Conservation (phyloP, 768 basidiomycete species). For the Glaciozyma antarctica region DNA sequence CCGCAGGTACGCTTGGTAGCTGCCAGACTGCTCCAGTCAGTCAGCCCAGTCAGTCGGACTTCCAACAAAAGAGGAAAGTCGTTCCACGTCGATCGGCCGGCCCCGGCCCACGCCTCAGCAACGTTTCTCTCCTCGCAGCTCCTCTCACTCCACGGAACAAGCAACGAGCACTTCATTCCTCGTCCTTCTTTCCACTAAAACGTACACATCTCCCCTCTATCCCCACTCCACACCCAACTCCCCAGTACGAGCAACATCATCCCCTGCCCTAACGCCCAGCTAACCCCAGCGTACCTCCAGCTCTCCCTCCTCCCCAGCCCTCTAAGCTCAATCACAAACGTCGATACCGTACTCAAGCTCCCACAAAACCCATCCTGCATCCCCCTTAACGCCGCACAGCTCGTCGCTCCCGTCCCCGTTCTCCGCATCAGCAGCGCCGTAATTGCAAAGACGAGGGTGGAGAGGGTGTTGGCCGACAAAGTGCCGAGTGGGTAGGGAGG, state of each 20-base stretch:
- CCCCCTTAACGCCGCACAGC: slow-evolving; percentile 67
- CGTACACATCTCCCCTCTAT: neutral
- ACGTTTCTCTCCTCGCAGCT: no score
- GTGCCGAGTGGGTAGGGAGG: slow-evolving; percentile 68
- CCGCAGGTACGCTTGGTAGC: no score
- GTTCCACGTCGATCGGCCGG: no score
- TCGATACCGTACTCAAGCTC: slow-evolving; percentile 86
- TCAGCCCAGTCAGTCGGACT: no score
- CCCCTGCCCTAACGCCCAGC: slow-evolving; percentile 61
- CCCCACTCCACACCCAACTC: slow-evolving; percentile 38
- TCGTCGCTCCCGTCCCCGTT: slow-evolving; percentile 1
- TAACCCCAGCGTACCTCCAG: slow-evolving; percentile 58
- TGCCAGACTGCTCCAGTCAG: no score
- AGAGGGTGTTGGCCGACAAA: slow-evolving; percentile 60
- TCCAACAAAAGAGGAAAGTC: no score
- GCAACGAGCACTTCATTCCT: no score
- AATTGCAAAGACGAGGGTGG: slow-evolving; percentile 70
- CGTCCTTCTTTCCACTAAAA: no score
- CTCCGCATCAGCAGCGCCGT: slow-evolving; percentile 63
- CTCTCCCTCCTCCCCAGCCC: slow-evolving; percentile 52
- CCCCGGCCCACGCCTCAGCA: no score
- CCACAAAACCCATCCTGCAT: slow-evolving; percentile 88
- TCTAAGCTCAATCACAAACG: slow-evolving; percentile 71
- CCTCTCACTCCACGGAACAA: no score
- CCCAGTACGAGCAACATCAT: slow-evolving; percentile 65